A percentile compares a stretch with the other conserved stretches of the same genome.
Evolutionary conservation across 306 rosid species (phyloP).

Genomic region (Trichosanthes cucumerina): DNA sequence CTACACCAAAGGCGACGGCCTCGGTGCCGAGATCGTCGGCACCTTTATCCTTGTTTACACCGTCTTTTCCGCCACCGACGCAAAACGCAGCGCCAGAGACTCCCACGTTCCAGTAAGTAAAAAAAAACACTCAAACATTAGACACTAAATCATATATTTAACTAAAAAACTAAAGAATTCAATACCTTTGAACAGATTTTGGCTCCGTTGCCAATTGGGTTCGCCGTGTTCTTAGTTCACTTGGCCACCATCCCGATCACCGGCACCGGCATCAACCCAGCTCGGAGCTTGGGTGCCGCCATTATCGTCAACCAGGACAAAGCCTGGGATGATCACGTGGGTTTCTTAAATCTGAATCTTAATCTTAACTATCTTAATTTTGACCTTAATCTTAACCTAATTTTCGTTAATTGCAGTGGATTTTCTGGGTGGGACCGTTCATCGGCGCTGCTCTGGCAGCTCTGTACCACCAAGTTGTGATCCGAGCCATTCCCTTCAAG

Average conservation of each 20-base stretch:
- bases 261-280: slow-evolving; percentile 55
- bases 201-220: slow-evolving; percentile 94
- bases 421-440: slow-evolving; percentile 58
- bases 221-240: slow-evolving; percentile 56
- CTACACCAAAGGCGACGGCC: slow-evolving; percentile 68
- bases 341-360: not conserved
- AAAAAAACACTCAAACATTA: not conserved
- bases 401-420: slow-evolving; percentile 27
- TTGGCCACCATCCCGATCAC: slow-evolving; percentile 51
- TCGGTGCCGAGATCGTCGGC: slow-evolving; percentile 50
- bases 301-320: slow-evolving; percentile 31
- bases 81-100: slow-evolving; percentile 79
- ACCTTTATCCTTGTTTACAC: slow-evolving; percentile 53
- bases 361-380: not conserved
- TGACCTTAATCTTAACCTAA: not conserved
- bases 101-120: slow-evolving; percentile 50
- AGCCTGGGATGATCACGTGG: slow-evolving; percentile 44
- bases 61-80: slow-evolving; percentile 92
- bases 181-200: slow-evolving; percentile 31
- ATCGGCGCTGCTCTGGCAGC: slow-evolving; percentile 48
- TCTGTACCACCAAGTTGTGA: slow-evolving; percentile 45
- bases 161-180: not conserved
- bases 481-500: slow-evolving; percentile 52
- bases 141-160: not conserved
- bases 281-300: slow-evolving; percentile 48